Percentiles rank a stretch among this genome's conserved stretches.
phyloP scores from a whole-genome alignment of 2,329 filamentous ascomycete species.

The Paecilomyces variotii region DNA sequence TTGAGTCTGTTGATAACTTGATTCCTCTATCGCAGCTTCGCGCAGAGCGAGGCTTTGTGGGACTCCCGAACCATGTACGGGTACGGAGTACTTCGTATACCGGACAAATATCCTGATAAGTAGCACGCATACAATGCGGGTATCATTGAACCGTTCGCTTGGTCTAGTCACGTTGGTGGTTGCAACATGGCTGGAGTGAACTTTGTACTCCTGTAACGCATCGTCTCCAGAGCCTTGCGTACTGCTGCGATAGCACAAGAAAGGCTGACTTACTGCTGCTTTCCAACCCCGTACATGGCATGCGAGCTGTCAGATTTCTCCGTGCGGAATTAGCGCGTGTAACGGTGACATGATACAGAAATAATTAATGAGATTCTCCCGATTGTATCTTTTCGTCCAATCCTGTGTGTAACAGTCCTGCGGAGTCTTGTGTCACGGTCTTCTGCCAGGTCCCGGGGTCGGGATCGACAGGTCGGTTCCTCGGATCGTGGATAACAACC shows the following conservation, averaged over 20 bases:
- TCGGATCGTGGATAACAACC: not conserved
- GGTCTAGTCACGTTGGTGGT: not conserved
- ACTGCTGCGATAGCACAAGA: not conserved
- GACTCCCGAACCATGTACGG: not conserved
- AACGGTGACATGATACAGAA: not conserved
- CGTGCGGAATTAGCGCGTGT: not conserved
- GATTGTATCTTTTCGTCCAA: not conserved
- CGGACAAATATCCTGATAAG: not conserved
- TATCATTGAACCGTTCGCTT: not conserved
- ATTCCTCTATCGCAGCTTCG: not conserved
- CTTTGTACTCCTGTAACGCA: not conserved
- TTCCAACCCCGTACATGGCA: not conserved
- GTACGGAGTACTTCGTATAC: no score
- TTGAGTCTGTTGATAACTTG: not conserved
- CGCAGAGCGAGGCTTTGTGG: not conserved
- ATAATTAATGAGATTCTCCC: not conserved
- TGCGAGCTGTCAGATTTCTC: not conserved
- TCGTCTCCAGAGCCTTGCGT: not conserved
- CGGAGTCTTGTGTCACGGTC: not conserved
- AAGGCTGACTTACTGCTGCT: not conserved
- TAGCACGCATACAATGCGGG: not conserved
- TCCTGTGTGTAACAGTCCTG: not conserved
- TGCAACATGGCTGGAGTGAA: not conserved
- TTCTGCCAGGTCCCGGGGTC: not conserved
- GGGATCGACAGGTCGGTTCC: not conserved